These are phyloP conservation scores for Cymodocea nodosa DNA, from an alignment of 116 monocot genomes.

Conservation along the genomic window DNA sequence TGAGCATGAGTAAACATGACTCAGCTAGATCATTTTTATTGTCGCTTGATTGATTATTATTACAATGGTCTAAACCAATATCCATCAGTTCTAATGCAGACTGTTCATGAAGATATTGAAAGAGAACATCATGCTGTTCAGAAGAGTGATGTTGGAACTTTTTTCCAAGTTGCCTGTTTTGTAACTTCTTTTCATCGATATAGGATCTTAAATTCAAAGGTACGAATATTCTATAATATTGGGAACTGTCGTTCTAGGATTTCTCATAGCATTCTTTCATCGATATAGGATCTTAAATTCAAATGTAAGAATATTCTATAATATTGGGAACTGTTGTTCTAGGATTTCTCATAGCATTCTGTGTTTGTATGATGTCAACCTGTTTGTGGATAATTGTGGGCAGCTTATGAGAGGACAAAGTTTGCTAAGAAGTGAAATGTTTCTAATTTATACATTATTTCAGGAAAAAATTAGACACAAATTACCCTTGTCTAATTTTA, in stretches of 20 bases:
- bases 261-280: no score
- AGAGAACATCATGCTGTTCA: constrained; percentile 65
- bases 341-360: no score
- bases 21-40: no score
- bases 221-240: constrained; percentile 7
- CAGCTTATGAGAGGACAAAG: no score
- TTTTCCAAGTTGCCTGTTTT: constrained; percentile 73
- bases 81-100: constrained; percentile 83
- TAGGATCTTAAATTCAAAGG: constrained; percentile 38
- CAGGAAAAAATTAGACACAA: no score
- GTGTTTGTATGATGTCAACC: no score
- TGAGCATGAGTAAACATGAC: not conserved
- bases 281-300: constrained; percentile 29
- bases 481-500: no score
- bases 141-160: constrained; percentile 51
- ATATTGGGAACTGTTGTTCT: not conserved
- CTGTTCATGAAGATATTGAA: constrained; percentile 56
- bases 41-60: not conserved
- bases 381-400: no score
- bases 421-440: no score
- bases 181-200: constrained; percentile 61
- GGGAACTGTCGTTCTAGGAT: not conserved
- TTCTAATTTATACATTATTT: no score
- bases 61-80: constrained; percentile 2
- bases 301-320: constrained; percentile 27